A percentile compares a stretch with the other conserved stretches of the same genome.
Conservation (phyloP, 805 yeast species). For the Yamadazyma endophytica region DNA sequence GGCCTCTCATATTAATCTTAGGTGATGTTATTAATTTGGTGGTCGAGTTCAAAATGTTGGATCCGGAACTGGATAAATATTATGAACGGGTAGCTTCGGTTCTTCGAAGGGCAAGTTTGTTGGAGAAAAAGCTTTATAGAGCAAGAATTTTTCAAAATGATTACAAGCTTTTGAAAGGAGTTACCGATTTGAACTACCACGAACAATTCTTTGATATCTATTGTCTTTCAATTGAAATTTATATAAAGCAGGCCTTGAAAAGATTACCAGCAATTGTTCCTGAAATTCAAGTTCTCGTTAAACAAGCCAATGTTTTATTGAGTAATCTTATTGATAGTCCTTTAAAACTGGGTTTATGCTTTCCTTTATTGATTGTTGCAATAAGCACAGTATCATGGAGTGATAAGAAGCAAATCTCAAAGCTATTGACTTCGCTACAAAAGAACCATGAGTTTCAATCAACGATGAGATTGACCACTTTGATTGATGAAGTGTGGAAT, state of each 20-base stretch:
- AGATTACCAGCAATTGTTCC: constrained; percentile 12
- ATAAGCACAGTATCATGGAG: constrained; percentile 17
- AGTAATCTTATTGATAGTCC: constrained; percentile 2
- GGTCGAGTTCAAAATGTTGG: constrained; percentile 15
- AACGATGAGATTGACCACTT: constrained; percentile 12
- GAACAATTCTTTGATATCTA: constrained; percentile 1
- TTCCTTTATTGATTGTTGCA: constrained; percentile 37
- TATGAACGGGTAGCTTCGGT: too few species aligned
- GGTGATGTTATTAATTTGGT: constrained; percentile 16
- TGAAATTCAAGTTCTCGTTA: constrained; percentile 9
- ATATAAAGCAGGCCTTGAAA: constrained; percentile 7
- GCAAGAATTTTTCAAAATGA: constrained; percentile 1
- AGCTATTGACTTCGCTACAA: too few species aligned
- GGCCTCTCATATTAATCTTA: constrained; percentile 11
- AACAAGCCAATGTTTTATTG: constrained; percentile 5
- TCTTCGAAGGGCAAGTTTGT: constrained; percentile 8
- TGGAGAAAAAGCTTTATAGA: constrained; percentile 1
- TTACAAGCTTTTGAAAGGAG: constrained; percentile 4
- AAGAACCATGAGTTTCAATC: too few species aligned
- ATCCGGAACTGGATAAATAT: neutral
- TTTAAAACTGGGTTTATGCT: constrained; percentile 23
- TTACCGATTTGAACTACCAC: constrained; percentile 2
- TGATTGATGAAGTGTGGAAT: constrained; percentile 35
- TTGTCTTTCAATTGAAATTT: constrained; percentile 5
- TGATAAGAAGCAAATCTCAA: constrained; percentile 2